Percentiles rank a stretch among this genome's conserved stretches.
Evolutionary conservation across 1,284 basidiomycete species (phyloP).

Genomic region (Taiwanofungus camphoratus): DNA sequence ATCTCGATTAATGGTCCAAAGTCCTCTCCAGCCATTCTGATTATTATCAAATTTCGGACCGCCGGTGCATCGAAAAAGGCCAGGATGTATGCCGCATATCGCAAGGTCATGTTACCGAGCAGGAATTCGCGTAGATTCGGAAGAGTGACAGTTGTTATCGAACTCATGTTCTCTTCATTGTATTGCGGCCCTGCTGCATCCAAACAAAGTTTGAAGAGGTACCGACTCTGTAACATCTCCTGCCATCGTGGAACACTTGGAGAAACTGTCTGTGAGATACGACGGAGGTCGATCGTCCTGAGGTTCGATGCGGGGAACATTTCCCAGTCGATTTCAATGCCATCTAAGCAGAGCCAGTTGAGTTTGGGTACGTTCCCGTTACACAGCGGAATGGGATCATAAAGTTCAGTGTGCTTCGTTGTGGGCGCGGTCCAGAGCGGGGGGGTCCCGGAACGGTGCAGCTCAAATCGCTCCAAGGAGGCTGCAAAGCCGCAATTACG

Average conservation of each 20-base stretch:
- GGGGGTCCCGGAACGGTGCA: constrained; percentile 38
- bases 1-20: constrained; percentile 39
- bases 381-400: constrained; percentile 35
- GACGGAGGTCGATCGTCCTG: constrained; percentile 53
- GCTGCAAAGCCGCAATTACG: constrained; percentile 32
- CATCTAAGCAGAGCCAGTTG: constrained; percentile 44
- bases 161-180: constrained; percentile 16
- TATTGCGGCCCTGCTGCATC: constrained; percentile 52
- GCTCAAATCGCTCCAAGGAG: constrained; percentile 48
- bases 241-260: constrained; percentile 45
- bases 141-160: constrained; percentile 30
- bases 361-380: constrained; percentile 41
- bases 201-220: constrained; percentile 45
- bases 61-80: constrained; percentile 45
- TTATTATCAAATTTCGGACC: constrained; percentile 47
- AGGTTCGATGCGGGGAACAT: constrained; percentile 42
- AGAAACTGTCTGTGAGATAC: constrained; percentile 42
- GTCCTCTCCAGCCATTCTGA: constrained; percentile 43
- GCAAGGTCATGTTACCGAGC: constrained; percentile 44
- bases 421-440: constrained; percentile 13
- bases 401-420: not conserved
- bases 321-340: constrained; percentile 52
- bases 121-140: constrained; percentile 43
- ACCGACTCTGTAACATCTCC: constrained; percentile 40
- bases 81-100: constrained; percentile 40